Evolutionary conservation across 805 yeast genomes (phyloP), one percentile per base, ranked within the genome.

Genomic region (Diddensiella santjacobensis): DNA sequence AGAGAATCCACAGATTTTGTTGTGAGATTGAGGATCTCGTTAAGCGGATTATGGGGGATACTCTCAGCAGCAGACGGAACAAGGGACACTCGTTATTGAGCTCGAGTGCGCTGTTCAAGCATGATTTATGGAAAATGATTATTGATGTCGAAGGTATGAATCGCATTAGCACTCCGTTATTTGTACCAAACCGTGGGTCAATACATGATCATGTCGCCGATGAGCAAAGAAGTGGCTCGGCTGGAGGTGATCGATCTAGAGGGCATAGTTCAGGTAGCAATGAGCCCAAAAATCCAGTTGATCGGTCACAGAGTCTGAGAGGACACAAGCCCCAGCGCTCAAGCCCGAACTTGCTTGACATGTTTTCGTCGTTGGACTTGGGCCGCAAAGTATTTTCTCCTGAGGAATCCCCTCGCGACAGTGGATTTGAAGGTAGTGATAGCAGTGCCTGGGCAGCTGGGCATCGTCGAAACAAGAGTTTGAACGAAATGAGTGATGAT

Each of bases 1-100:
- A 67, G 47, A 47, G 58, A n/a, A 57, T 67, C 26, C 70, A 64
- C 35, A 48, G 71, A 13, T 66, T 60, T 38, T 57, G 62, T 39
- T 62, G 65, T 33, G 71, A 67, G 46, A 51, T 66, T 3, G 66
- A 49, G 17, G 49, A 46, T 42, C 37, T 44, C 33, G 48, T 39
- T 3, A 44, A 36, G 26, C 19, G 48, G 22, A 40, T 42, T 4
- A 45, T 66, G 43, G 70, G 68, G 3, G 63, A 66, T 18, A 60
- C 55, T 48, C 45, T 61, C 43, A 39, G 48, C 50, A 31, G 53
- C 49, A 26, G 42, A 18, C 47, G 53, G 47, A 42, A 53, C 40
- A 41, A 44, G 11, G 58, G 60, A 13, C 55, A 60, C 36, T 58
- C 60, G 15, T 26, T 52, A 31, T 43, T 58, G 31, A 46, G 49